Evolutionary conservation across 495 filamentous ascomycete species (phyloP), one percentile per base, ranked within the genome.

Genomic region (Hyphodiscus hymeniophilus): DNA sequence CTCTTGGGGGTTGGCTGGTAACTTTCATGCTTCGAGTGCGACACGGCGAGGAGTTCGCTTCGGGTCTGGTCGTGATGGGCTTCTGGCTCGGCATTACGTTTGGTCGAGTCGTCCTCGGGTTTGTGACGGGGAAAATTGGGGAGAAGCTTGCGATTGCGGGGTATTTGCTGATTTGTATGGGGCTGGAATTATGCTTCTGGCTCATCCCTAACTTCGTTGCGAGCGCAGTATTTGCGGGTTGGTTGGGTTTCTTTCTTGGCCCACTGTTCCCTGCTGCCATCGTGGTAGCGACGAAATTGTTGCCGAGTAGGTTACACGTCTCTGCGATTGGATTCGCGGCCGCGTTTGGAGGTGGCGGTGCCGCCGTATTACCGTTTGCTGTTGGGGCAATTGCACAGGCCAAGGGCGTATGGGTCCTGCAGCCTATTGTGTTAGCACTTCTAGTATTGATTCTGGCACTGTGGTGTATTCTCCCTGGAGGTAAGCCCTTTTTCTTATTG

Each of bases 61-160:
- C 88, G 7, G 87, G 89, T 18, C 83, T 90, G 56, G 84, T 87
- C 13, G 87, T 80, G 11, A 79, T 84, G 0, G 87, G 87, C 11
- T 95, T 94, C 63, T 94, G 88, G 88, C 79, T 77, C 2, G 87
- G 87, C 26, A 74, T 94, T 33, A 89, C 85, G 8, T 55, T 85
- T 10, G 89, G 89, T 1, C 73, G 89, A 2, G 79, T 94, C 50
- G 47, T 81, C 8, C 69, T 94, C 33, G 78, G 78, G 0, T 85
- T 87, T 36, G 66, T 82, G 0, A 86, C 86, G 0, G 77, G 77
- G 24, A 69, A 65, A 3, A 63, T 92, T 35, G 89, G 88, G 12
- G 88, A 94, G 65, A 85, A 82, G 60, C 51, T 68, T n/a, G 74
- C 74, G 20, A 72, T 78, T 38, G 66, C 66, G n/a, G 50, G 66